phyloP scores from a whole-genome alignment of 2,329 filamentous ascomycete genomes.

The Fragosphaeria purpurea region DNA sequence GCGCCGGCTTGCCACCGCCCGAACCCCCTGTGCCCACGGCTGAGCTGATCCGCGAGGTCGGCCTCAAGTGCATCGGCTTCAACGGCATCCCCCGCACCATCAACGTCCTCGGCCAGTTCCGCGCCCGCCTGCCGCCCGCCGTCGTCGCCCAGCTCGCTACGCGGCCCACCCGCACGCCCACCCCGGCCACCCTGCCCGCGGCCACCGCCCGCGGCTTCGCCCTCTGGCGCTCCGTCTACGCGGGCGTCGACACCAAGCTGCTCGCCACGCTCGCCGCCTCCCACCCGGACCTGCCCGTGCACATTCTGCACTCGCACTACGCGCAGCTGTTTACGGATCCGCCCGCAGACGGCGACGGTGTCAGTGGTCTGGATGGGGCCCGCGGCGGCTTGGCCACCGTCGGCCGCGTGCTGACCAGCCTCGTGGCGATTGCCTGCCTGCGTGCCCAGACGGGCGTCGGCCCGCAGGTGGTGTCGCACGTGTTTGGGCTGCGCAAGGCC shows the following conservation, averaged over 20 bases:
- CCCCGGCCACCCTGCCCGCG: conserved; percentile 40
- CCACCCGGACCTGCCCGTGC: conserved; percentile 73
- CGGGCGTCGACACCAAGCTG: conserved; percentile 63
- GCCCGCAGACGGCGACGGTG: conserved; percentile 23
- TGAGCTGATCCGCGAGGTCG: conserved; percentile 65
- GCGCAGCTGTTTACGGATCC: conserved; percentile 64
- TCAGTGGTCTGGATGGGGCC: no score
- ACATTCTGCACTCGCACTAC: conserved; percentile 69
- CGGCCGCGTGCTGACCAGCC: conserved; percentile 60
- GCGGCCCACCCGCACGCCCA: conserved; percentile 43
- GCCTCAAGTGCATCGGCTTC: conserved; percentile 48
- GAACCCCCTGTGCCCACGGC: conserved; percentile 38
- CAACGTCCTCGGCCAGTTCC: conserved; percentile 55
- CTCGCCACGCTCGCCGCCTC: conserved; percentile 59
- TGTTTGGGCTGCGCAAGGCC: conserved; percentile 71
- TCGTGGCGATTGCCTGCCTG: conserved; percentile 66
- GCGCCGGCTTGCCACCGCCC: conserved; percentile 3
- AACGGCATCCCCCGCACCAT: conserved; percentile 77
- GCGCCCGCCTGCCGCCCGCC: conserved; percentile 45
- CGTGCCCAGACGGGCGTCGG: conserved; percentile 72
- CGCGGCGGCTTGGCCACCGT: conserved; percentile 39
- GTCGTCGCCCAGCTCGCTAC: conserved; percentile 45
- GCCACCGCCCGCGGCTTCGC: conserved; percentile 48
- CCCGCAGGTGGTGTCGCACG: conserved; percentile 70
- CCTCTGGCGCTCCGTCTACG: conserved; percentile 71